phyloP scores from a whole-genome alignment of 2,329 filamentous ascomycete species.

The Sporothrix globosa region DNA sequence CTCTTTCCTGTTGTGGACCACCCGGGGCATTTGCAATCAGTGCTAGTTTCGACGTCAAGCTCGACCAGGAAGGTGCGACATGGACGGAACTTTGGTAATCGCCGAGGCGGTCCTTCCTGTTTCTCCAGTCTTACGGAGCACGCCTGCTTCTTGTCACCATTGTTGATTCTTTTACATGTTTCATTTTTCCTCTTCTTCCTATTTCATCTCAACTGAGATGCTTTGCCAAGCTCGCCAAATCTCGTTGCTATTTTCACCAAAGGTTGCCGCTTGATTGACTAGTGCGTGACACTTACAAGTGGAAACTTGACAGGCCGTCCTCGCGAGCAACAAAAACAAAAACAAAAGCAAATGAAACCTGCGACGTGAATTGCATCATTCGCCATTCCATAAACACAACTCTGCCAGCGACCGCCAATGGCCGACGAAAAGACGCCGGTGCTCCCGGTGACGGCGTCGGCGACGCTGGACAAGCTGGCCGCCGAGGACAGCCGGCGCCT shows the following conservation, averaged over 20 bases:
- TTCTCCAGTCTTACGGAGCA: neutral
- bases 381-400: neutral
- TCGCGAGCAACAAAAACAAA: neutral
- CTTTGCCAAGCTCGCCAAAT: neutral
- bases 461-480: conserved; percentile 25
- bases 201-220: neutral
- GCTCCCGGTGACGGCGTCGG: conserved; percentile 26
- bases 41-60: conserved; percentile 30
- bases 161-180: neutral
- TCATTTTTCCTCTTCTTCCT: neutral
- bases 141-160: conserved; percentile 8
- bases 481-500: conserved; percentile 28
- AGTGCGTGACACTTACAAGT: neutral
- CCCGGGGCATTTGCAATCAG: conserved; percentile 29
- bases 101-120: conserved; percentile 15
- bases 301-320: neutral
- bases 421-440: conserved; percentile 66
- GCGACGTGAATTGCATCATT: neutral
- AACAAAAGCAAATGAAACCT: neutral
- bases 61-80: conserved; percentile 31
- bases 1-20: conserved; percentile 2
- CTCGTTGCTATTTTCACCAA: neutral
- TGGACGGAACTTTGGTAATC: neutral
- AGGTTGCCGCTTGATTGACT: neutral
- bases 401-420: conserved; percentile 41